Conservation (phyloP, 108 stramenopile species). For the Skeletonema marinoi region DNA sequence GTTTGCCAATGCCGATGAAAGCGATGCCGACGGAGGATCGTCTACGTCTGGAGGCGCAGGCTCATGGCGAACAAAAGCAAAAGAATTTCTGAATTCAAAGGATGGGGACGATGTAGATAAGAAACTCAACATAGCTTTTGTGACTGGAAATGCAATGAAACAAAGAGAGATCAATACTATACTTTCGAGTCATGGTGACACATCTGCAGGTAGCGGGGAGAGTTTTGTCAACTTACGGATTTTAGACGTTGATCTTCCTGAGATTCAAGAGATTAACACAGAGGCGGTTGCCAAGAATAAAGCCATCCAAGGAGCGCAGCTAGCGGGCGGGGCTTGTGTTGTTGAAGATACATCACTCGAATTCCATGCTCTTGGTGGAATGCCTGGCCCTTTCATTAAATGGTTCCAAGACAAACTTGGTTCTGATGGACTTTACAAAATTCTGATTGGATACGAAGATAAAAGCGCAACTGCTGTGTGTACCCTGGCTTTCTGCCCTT, state of each 20-base stretch:
- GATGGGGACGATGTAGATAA: constrained; percentile 12
- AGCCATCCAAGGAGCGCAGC: constrained; percentile 84
- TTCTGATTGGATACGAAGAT: constrained; percentile 84
- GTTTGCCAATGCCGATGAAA: background rate
- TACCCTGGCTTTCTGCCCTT: constrained; percentile 95
- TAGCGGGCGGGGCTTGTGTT: constrained; percentile 86
- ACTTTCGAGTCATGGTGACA: constrained; percentile 59
- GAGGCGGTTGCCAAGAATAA: constrained; percentile 88
- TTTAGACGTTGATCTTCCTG: constrained; percentile 81
- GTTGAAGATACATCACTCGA: constrained; percentile 97
- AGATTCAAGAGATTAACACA: constrained; percentile 88
- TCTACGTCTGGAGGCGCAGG: constrained; percentile 40
- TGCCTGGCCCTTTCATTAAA: constrained; percentile 99
- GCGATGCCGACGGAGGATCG: background rate
- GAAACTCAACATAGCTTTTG: constrained; percentile 81
- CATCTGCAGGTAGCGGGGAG: constrained; percentile 36
- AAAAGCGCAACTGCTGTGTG: constrained; percentile 97
- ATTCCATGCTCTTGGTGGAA: constrained; percentile 95
- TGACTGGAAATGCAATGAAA: constrained; percentile 88
- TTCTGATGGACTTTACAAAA: constrained; percentile 87
- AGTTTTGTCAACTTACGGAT: constrained; percentile 73
- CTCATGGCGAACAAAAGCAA: constrained; percentile 47
- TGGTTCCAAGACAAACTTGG: constrained; percentile 94
- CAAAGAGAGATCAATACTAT: constrained; percentile 79
- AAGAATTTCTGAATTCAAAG: constrained; percentile 29